Base-by-base conservation (phyloP, 2,329 filamentous ascomycete genomes). In the Cercospora janseana region DNA sequence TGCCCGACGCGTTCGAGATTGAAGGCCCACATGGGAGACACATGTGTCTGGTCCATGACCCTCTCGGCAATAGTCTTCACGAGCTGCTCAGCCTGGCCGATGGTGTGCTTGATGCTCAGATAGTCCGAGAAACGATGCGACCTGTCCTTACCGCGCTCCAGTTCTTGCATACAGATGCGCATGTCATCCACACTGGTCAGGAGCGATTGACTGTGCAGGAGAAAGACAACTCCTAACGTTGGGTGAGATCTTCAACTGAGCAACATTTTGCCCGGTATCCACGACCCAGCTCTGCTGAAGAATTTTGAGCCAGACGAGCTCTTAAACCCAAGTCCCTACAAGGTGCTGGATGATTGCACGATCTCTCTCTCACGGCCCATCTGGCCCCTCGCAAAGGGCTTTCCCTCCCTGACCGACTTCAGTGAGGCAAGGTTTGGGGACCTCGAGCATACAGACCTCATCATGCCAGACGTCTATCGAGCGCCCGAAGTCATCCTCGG, bases 161-260 rank as follows among this genome's bases (percentile, higher is more conserved):
- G 9, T 64, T 64, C 55, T 41, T 64, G 51, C 64, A 58, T 52
- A 27, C 51, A 27, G 60, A 65, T 54, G 57, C 49, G 12, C 26
- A 51, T 26, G 46, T 66, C n/a, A 56, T 65, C 24, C 63, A 67
- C 40, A 65, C 63, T n/a, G n/a, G n/a, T n/a, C n/a, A n/a, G n/a
- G n/a, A n/a, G n/a, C n/a, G n/a, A 23, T n/a, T n/a, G n/a, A n/a
- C n/a, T n/a, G n/a, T n/a, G n/a, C n/a, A n/a, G n/a, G n/a, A n/a
- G n/a, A n/a, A n/a, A n/a, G n/a, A n/a, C n/a, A n/a, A n/a, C n/a
- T n/a, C n/a, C n/a, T n/a, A n/a, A n/a, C 23, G n/a, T n/a, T n/a
- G n/a, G n/a, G n/a, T n/a, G n/a, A 72, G 70, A 72, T 46, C 27
- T 72, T 9, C 65, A 70, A 20, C 60, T 68, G 1, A 65, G 64